Base-by-base conservation (phyloP, 495 filamentous ascomycete genomes). In the Aspergillus sclerotiicarbonarius region DNA sequence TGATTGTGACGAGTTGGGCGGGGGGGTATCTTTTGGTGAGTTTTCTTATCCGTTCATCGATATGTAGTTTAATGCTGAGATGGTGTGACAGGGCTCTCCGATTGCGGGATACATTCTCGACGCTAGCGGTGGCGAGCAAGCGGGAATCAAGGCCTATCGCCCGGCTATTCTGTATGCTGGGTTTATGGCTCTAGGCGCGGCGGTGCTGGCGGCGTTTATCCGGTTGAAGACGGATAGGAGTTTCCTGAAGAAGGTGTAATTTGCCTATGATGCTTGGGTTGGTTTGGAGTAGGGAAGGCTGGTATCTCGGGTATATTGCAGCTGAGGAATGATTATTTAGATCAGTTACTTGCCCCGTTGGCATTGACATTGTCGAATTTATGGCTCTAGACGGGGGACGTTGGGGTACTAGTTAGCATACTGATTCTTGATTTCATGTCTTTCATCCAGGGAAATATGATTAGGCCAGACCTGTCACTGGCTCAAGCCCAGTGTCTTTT, bases 141-240 rank as follows among this genome's bases (percentile, higher is more conserved):
- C 63, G 5, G 77, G 77, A 0, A 60, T 82, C 7, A 66, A 74
- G 6, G 78, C 80, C 0, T 85, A 84, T 58, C 73, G 81, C 15
- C 79, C 82, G 0, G 81, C 82, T 0, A 86, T 86, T 44, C 84
- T 81, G 60, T 84, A 86, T 62, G 84, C 82, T 5, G 72, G 74
- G 4, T 66, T 63, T 0, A 71, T 76, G 68, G 71, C 74, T 6
- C 53, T 66, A 39, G 66, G 50, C 32, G 69, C 69, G 13, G 31
- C 47, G 25, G 47, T 32, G 25, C 15, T 50, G 25, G 29, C 47
- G 25, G 47, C 16, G 25, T 29, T 29, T 29, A 50, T 50, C 8
- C 47, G 47, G 3, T 29, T 50, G 4, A 50, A 50, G 47, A 50
- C 47, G 47, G 31, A 31, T 32, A n/a, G 25, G 21, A 29, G 31